Base-by-base conservation (phyloP, 495 filamentous ascomycete genomes). In the Aspergillus bertholletiae region DNA sequence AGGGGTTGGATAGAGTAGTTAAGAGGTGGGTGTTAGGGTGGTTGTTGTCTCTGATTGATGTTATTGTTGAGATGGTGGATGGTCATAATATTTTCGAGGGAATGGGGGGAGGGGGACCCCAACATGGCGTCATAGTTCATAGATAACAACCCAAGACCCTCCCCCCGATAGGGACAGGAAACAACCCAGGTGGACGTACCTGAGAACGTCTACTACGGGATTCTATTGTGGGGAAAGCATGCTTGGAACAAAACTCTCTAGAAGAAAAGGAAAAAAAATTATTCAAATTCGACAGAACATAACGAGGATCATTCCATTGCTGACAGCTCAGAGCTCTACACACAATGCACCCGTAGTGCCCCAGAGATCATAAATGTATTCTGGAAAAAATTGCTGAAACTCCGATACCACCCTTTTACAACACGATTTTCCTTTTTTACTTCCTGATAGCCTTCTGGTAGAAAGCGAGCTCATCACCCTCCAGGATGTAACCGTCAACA, bases 381-480 rank as follows among this genome's bases (percentile, higher is more conserved):
- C 61, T 66, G 66, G 68, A 51, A 63, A 72, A 66, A 70, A 68
- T 72, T 75, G 72, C 65, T 74, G 66, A 69, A 73, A 77, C 74
- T 74, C 74, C 74, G 67, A 74, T 67, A 68, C 67, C 69, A 66
- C 65, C 72, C 65, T 67, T 66, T 58, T 70, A 65, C 67, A 72
- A 56, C 54, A 60, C 60, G 55, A 58, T 59, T 63, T 65, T 62
- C 58, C 69, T 73, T 67, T 68, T 61, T 83, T 97, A 97, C 85
- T 94, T 97, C 85, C 93, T 87, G 77, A 97, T 88, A 74, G 89
- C 92, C 79, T 85, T 85, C 85, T 94, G 90, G 89, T 99, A 99
- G 89, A 99, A 99, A 74, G 89, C 88, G 64, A 99, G 80, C 86
- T 99, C 94, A 69, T 99, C 94, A 63, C 94, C 94, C 87, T 99